Evolutionary conservation across 2,329 filamentous ascomycete genomes (phyloP).

Genomic region (Colletotrichum gigasporum): DNA sequence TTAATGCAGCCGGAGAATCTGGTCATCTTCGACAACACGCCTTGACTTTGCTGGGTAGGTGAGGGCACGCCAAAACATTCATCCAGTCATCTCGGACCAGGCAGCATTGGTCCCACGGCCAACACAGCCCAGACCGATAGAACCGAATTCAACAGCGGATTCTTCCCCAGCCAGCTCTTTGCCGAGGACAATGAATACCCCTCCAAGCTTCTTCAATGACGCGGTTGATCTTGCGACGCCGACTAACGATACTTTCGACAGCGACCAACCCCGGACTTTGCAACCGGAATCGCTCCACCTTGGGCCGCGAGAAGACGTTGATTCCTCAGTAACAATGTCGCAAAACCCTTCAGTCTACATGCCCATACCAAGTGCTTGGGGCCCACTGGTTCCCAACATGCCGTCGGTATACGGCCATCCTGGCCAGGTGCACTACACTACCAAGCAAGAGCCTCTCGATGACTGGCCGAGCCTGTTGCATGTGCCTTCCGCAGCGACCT

Average conservation of each 20-base stretch:
- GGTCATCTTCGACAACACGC: not conserved
- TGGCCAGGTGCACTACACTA: constrained; percentile 22
- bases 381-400: constrained; percentile 9
- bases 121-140: not conserved
- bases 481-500: constrained; percentile 5
- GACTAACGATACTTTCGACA: constrained; percentile 28
- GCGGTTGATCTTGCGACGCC: constrained; percentile 30
- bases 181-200: constrained; percentile 28
- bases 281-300: constrained; percentile 7
- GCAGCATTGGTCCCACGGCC: not conserved
- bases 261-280: constrained; percentile 26
- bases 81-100: not conserved
- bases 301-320: not conserved
- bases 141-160: not conserved
- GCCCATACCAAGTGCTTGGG: constrained; percentile 18
- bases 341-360: constrained; percentile 21
- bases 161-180: not conserved
- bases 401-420: constrained; percentile 2
- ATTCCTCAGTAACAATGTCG: constrained; percentile 7
- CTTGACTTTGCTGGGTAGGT: not conserved
- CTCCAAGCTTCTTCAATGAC: constrained; percentile 30
- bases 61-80: not conserved
- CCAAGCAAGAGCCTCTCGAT: constrained; percentile 18
- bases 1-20: too few relatives aligned
- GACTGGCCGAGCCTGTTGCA: constrained; percentile 4